Conservation (phyloP, 169 alveolate genomes). For the Cardiosporidium cionae region DNA sequence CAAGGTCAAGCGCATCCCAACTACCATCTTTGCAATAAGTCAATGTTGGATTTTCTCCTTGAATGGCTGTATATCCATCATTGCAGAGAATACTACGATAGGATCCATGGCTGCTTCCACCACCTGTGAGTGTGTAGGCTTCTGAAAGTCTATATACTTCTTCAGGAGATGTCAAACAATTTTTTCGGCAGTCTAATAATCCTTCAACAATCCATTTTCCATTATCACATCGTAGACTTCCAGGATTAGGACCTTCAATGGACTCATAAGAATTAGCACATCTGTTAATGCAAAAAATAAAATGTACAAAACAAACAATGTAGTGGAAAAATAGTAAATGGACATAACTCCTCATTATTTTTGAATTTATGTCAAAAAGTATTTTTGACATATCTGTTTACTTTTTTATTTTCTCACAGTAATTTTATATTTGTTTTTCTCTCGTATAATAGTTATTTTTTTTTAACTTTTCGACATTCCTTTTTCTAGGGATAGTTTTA, state of each 20-base stretch:
- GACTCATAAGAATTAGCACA: background rate
- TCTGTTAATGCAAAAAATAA: too few species aligned
- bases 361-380: too few species aligned
- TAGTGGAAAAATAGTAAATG: too few species aligned
- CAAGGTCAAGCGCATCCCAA: background rate
- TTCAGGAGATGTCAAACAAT: constrained; percentile 4
- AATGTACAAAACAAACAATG: too few species aligned
- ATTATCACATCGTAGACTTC: constrained; percentile 24
- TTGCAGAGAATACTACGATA: background rate
- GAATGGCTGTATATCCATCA: background rate
- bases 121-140: background rate
- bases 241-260: background rate
- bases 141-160: background rate
- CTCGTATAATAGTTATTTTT: too few species aligned
- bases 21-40: background rate
- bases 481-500: too few species aligned
- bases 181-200: constrained; percentile 23
- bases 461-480: too few species aligned
- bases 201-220: constrained; percentile 23
- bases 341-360: too few species aligned
- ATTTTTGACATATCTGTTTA: too few species aligned
- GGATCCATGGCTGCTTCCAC: background rate
- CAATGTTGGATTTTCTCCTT: background rate
- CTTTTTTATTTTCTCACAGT: too few species aligned
- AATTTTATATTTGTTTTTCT: too few species aligned